Conservation (phyloP, 371 early-diverging fungal genomes). For the Mortierella sp. region DNA sequence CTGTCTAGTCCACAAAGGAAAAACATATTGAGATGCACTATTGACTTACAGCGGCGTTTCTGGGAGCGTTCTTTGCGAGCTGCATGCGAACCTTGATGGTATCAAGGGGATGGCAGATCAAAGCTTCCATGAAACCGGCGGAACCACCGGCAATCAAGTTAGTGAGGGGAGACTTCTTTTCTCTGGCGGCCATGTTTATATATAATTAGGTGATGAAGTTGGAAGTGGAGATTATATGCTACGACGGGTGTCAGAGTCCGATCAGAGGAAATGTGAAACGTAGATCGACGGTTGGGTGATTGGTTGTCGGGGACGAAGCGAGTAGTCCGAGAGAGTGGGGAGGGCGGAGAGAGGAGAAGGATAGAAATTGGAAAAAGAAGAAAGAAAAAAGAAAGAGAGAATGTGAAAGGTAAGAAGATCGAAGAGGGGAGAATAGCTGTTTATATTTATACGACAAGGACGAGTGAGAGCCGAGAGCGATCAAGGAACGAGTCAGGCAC, state of each 20-base stretch:
- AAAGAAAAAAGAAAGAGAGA: constrained; percentile 8
- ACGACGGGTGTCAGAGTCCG: background rate
- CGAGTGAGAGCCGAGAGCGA: constrained; percentile 27
- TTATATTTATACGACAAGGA: constrained; percentile 27
- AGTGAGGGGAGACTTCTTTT: constrained; percentile 64
- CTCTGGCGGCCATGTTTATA: constrained; percentile 37
- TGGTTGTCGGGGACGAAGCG: background rate
- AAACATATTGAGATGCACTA: background rate
- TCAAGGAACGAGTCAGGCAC: constrained; percentile 1
- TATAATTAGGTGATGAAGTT: background rate
- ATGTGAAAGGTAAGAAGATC: background rate
- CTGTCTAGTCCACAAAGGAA: background rate
- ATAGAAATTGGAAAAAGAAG: constrained; percentile 2
- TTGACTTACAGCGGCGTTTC: constrained; percentile 45
- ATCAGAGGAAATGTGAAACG: constrained; percentile 1
- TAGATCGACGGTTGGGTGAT: background rate
- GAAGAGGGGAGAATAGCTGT: background rate
- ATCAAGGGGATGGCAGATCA: constrained; percentile 97
- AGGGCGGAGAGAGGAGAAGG: constrained; percentile 23
- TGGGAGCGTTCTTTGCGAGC: constrained; percentile 68
- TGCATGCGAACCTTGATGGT: constrained; percentile 98
- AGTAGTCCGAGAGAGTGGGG: constrained; percentile 32
- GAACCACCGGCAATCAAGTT: constrained; percentile 92
- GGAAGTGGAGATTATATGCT: background rate
- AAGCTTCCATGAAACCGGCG: constrained; percentile 95